Evolutionary conservation across 75 land plant genomes (phyloP).

Genomic region (Picea sitchensis): DNA sequence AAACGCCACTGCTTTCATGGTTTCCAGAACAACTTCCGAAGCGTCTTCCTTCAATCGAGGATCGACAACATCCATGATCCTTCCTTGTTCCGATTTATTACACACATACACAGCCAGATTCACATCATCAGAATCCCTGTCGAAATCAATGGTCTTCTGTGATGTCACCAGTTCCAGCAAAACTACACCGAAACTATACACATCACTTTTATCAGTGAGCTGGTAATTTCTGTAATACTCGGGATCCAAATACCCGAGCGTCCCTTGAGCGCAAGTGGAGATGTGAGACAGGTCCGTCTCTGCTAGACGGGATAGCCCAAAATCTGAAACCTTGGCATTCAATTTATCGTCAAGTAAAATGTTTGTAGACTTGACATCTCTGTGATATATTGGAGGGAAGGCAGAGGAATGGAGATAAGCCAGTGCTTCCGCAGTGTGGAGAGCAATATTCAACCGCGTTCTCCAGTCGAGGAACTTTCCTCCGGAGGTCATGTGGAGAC

Average conservation of each 20-base stretch:
- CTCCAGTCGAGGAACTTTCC: conserved; percentile 18
- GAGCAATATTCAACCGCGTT: conserved; percentile 27
- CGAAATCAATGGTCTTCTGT: conserved; percentile 38
- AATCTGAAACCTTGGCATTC: conserved; percentile 61
- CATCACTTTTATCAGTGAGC: conserved; percentile 52
- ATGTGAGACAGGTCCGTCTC: conserved; percentile 31
- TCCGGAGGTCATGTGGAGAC: not conserved
- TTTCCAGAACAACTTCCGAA: conserved; percentile 24
- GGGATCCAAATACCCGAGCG: conserved; percentile 40
- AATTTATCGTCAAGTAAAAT: conserved; percentile 33
- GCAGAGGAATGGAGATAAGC: conserved; percentile 33
- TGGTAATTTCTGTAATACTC: conserved; percentile 47
- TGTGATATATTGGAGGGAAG: conserved; percentile 37
- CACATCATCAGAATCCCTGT: conserved; percentile 21
- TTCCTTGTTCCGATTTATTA: not conserved
- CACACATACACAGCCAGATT: conserved; percentile 34
- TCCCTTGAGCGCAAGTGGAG: conserved; percentile 37
- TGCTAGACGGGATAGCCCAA: conserved; percentile 44
- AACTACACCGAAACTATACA: conserved; percentile 60
- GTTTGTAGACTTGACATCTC: conserved; percentile 52
- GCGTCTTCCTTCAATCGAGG: conserved; percentile 3
- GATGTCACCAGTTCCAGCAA: conserved; percentile 42
- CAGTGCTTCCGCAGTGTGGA: conserved; percentile 23
- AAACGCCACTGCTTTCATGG: conserved; percentile 43
- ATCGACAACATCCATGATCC: not conserved